Base-by-base conservation (phyloP, 495 filamentous ascomycete species). In the Daldinia childiae region DNA sequence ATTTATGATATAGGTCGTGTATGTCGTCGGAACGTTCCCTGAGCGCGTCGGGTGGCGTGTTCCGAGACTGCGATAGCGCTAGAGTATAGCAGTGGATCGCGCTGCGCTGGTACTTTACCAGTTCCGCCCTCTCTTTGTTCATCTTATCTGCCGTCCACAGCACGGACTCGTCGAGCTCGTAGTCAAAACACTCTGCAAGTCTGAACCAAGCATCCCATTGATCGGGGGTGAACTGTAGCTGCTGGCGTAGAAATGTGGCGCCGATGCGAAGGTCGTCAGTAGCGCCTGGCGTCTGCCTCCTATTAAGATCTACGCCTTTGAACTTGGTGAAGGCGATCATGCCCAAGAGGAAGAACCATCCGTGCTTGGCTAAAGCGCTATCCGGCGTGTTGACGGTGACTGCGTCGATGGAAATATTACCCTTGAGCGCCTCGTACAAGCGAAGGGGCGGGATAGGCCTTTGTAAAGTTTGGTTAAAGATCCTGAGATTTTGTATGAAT, bases 181-280 rank as follows among this genome's bases (percentile, higher is more conserved):
- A 88, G 76, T 98, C 95, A 76, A 95, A 96, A 24, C 92, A 91
- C 72, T 99, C 95, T 11, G 90, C 95, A 6, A 98, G 85, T 54
- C 95, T 89, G 78, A 95, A 98, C 96, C 95, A 99, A 0, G 94
- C 90, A 77, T 98, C 94, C 95, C 95, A 99, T 54, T 90, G 88
- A 29, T 94, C 90, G 1, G 89, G 87, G 15, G 89, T 91, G 76
- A 93, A 93, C 70, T 97, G 91, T 1, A 99, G 81, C 72, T 98
- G 95, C 66, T 93, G 89, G 61, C 90, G 84, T 75, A 98, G 90
- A 77, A 92, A 97, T 0, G 86, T 89, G 61, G 91, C 88, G 3
- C 92, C 94, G 43, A 94, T 90, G 57, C 95, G 90, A 43, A 98
- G 83, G 72, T 98, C 95, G 62, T 95, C 92, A 0, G 90, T 94